Base-by-base conservation (phyloP, 495 filamentous ascomycete genomes). In the Penicillium fimorum region DNA sequence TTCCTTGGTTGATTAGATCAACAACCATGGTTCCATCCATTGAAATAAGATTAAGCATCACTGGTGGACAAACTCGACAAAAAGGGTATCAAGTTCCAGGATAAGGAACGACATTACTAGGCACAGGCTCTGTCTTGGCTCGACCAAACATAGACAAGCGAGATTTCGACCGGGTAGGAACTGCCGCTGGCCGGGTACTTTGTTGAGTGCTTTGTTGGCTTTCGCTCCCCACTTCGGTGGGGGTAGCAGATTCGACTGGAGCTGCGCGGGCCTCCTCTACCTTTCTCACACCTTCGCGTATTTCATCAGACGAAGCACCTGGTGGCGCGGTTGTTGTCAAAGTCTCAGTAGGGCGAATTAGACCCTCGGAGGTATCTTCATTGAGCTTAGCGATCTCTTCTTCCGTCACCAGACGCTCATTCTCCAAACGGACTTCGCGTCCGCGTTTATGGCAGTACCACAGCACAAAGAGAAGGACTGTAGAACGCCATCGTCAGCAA, bases 371-470 rank as follows among this genome's bases (percentile, higher is more conserved):
- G 1, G 63, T 27, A 0, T 72, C 60, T 41, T 74, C 67, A 25
- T 79, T 80, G 47, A 80, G 56, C 60, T 73, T 71, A 12, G 57
- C 63, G 40, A 79, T 74, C 56, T 81, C 76, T 30, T 72, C 72
- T 53, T 81, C 78, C 1, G 76, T 79, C n/a, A 80, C 76, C 11
- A 76, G 62, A 8, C 79, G 78, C 69, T 92, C 90, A 57, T 77
- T 82, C 63, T 90, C 90, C 1, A 96, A 78, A 35, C 94, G 79
- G 13, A 84, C 84, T 72, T 98, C 94, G 15, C 83, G 82, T 35
- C 94, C 94, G 13, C 94, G 84, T 70, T 96, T 96, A 69, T 97
- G 89, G 71, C 90, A 97, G 69, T 98, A 98, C 93, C 93, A 98
- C 56, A 97, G 82, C 47, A 93, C 89, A 67, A 92, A 90, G 30